These are phyloP conservation scores for Barnettozyma sucrosica DNA, from an alignment of 805 yeast genomes.

Conservation along the genomic window DNA sequence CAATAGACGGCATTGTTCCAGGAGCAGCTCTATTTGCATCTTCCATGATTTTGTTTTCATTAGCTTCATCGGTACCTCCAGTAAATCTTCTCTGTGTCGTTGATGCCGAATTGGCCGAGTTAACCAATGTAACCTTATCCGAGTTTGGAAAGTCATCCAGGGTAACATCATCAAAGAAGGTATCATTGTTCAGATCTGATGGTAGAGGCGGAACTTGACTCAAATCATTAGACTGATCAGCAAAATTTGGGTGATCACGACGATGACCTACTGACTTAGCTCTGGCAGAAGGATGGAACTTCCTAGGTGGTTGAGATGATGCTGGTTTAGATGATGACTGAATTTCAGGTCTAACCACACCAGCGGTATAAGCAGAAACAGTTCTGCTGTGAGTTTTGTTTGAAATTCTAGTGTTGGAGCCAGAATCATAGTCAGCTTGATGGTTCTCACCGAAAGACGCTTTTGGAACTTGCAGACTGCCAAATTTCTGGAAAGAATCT, in stretches of 20 bases:
- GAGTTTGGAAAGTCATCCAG: constrained; percentile 45
- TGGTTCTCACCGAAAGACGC: constrained; percentile 14
- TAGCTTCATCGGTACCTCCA: constrained; percentile 24
- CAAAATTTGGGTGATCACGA: constrained; percentile 34
- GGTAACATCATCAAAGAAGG: constrained; percentile 45
- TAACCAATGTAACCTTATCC: constrained; percentile 17
- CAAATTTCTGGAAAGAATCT: constrained; percentile 22
- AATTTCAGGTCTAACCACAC: constrained; percentile 2
- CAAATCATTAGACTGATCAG: constrained; percentile 1
- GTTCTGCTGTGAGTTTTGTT: constrained; percentile 23
- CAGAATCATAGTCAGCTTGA: neutral
- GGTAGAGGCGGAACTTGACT: constrained; percentile 27
- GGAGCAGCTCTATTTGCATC: constrained; percentile 55
- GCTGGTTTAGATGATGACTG: constrained; percentile 8
- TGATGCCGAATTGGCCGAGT: constrained; percentile 13
- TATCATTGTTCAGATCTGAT: constrained; percentile 37
- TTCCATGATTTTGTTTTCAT: constrained; percentile 44
- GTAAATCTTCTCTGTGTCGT: constrained; percentile 5
- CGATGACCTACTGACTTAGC: constrained; percentile 87
- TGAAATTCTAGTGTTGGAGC: neutral
- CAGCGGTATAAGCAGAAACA: constrained; percentile 25
- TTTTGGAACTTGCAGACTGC: constrained; percentile 20
- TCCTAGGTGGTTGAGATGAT: constrained; percentile 23
- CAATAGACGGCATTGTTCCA: constrained; percentile 89
- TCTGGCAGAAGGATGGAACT: constrained; percentile 74